Conservation (phyloP, 73 alveolate genomes). For the Paramecium sonneborni region DNA sequence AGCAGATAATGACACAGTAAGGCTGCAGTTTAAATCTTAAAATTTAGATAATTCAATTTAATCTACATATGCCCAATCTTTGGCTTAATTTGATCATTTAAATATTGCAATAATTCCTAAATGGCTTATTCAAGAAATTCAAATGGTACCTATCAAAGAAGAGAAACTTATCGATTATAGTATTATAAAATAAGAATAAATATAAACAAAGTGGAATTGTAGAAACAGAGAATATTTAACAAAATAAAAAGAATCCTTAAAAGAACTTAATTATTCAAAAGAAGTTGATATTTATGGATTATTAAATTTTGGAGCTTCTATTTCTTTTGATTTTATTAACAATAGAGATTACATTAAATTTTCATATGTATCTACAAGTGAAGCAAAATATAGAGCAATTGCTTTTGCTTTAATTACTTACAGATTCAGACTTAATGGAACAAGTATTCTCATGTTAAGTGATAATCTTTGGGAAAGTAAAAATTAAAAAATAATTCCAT, state of each 20-base stretch:
- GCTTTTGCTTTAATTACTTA: slow-evolving; percentile 19
- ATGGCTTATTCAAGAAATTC: background rate
- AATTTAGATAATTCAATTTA: background rate
- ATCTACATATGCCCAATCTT: background rate
- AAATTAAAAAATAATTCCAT: background rate
- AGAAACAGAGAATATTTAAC: background rate
- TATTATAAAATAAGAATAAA: background rate
- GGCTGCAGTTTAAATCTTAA: background rate
- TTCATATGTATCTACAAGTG: background rate
- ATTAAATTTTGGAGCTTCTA: background rate
- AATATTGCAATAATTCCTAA: background rate
- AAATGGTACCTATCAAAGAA: background rate
- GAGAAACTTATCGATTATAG: background rate
- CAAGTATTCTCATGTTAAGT: background rate
- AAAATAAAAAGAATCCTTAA: background rate
- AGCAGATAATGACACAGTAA: background rate
- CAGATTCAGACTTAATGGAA: slow-evolving; percentile 1
- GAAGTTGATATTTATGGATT: background rate
- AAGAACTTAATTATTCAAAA: background rate
- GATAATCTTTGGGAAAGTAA: slow-evolving; percentile 21
- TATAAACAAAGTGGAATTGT: background rate
- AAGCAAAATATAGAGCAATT: background rate
- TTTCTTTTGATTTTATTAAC: background rate
- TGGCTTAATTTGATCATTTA: background rate
- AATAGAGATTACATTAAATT: background rate